Evolutionary conservation across 108 stramenopile species (phyloP).

Genomic region (Asterionellopsis glacialis): DNA sequence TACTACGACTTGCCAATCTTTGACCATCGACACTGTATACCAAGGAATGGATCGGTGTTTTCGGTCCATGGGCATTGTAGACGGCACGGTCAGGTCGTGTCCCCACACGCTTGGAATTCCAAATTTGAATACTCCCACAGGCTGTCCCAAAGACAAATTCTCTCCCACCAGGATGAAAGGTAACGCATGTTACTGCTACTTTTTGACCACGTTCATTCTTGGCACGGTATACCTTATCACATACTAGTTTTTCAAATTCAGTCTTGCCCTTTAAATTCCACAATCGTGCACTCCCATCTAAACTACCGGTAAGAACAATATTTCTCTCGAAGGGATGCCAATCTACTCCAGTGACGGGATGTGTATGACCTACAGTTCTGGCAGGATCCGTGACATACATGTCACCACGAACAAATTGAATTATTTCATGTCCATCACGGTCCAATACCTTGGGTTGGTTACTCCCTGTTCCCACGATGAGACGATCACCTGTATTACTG

Average conservation of each 20-base stretch:
- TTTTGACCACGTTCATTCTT: slow-evolving; percentile 59
- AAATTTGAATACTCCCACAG: slow-evolving; percentile 83
- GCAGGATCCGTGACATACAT: slow-evolving; percentile 81
- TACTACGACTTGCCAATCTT: slow-evolving; percentile 50
- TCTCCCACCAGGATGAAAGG: slow-evolving; percentile 53
- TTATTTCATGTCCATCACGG: slow-evolving; percentile 71
- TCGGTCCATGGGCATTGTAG: slow-evolving; percentile 43
- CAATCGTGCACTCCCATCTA: slow-evolving; percentile 77
- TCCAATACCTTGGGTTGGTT: slow-evolving; percentile 76
- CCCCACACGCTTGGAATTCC: slow-evolving; percentile 39
- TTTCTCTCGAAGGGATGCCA: slow-evolving; percentile 86
- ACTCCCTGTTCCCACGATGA: slow-evolving; percentile 73
- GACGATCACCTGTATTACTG: slow-evolving; percentile 63
- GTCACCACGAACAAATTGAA: slow-evolving; percentile 83
- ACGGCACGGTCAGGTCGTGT: slow-evolving; percentile 49
- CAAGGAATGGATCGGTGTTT: slow-evolving; percentile 39
- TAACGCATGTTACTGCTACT: slow-evolving; percentile 46
- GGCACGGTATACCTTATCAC: slow-evolving; percentile 54
- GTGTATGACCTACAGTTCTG: slow-evolving; percentile 81
- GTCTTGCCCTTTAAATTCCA: slow-evolving; percentile 87
- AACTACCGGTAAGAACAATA: slow-evolving; percentile 62
- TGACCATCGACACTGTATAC: slow-evolving; percentile 43
- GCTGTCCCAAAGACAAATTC: slow-evolving; percentile 72
- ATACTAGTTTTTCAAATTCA: slow-evolving; percentile 71
- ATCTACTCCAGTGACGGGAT: slow-evolving; percentile 69